Base-by-base conservation (phyloP, 169 alveolate genomes). In the Plasmodium relictum region DNA sequence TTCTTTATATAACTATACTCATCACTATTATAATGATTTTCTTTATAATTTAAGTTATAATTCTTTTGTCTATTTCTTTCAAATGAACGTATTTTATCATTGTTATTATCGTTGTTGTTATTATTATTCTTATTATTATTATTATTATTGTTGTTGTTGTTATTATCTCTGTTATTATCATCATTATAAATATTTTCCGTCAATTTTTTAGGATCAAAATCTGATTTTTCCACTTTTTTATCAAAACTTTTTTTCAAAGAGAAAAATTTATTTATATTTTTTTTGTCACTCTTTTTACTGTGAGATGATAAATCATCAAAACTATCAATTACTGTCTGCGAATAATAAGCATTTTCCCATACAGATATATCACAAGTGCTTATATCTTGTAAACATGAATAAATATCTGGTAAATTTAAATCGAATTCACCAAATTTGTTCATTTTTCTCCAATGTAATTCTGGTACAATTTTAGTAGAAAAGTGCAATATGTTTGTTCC, bases 381-480 rank as follows among this genome's bases (percentile, higher is more conserved):
- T 50, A 85, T 83, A 45, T 87, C 86, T 78, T 80, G 91, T n/a
- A 80, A 71, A 52, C 92, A 71, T 16, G 88, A 66, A 91, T 85
- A 58, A 26, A 85, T 85, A 65, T 73, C 91, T 0, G 95, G 94
- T 42, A 92, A 73, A 16, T 89, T 83, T 63, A 92, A 93, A 65
- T 89, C 93, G 31, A 94, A 61, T 37, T 87, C 93, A 24, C 97
- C 97, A 44, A 72, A 76, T 52, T 89, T 92, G 76, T 89, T 93
- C 97, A 94, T 92, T 31, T 88, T 88, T 31, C 93, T 89, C 91
- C 93, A 89, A 37, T 95, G 87, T 70, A 95, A 93, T 20, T 42
- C 66, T 10, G 97, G 97, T 59, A 95, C 97, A 7, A 94, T 74
- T 56, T 83, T 74, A 62, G 72, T 85, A 1, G 97, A 96, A 54